phyloP scores from a whole-genome alignment of 1,284 basidiomycete genomes.

The Chondrostereum purpureum region DNA sequence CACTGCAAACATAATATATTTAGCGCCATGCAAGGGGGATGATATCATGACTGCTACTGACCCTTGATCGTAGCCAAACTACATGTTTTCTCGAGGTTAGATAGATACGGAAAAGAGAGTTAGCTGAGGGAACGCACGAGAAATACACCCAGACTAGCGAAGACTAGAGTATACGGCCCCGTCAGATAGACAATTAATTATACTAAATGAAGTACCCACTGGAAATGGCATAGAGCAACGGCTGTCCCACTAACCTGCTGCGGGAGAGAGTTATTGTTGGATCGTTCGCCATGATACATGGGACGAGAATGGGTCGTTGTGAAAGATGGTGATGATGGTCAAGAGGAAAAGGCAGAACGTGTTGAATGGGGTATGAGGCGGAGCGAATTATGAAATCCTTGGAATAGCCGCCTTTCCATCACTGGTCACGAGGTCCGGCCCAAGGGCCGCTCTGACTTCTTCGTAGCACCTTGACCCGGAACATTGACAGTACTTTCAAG shows the following conservation, averaged over 20 bases:
- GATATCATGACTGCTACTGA: constrained; percentile 25
- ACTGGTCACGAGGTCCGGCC: no score
- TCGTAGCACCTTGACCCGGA: no score
- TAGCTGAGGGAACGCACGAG: constrained; percentile 45
- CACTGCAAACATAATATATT: constrained; percentile 38
- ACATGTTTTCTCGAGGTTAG: no score
- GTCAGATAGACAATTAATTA: no score
- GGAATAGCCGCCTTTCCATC: no score
- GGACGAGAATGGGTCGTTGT: no score
- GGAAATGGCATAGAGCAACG: constrained; percentile 77
- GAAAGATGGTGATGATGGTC: no score
- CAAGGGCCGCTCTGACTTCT: no score
- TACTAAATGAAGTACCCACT: no score
- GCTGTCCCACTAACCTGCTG: constrained; percentile 69
- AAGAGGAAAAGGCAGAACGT: constrained; percentile 11
- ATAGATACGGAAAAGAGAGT: constrained; percentile 5
- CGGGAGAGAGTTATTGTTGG: constrained; percentile 23
- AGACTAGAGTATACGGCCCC: constrained; percentile 34
- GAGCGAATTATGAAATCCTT: neutral
- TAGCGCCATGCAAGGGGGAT: neutral
- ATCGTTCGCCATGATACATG: constrained; percentile 41
- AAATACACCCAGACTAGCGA: constrained; percentile 86
- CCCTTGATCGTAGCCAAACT: constrained; percentile 96
- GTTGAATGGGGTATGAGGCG: constrained; percentile 4
- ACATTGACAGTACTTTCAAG: no score